These are phyloP conservation scores for Fulvia fulva DNA, from an alignment of 2,329 filamentous ascomycete species.

Conservation along the genomic window DNA sequence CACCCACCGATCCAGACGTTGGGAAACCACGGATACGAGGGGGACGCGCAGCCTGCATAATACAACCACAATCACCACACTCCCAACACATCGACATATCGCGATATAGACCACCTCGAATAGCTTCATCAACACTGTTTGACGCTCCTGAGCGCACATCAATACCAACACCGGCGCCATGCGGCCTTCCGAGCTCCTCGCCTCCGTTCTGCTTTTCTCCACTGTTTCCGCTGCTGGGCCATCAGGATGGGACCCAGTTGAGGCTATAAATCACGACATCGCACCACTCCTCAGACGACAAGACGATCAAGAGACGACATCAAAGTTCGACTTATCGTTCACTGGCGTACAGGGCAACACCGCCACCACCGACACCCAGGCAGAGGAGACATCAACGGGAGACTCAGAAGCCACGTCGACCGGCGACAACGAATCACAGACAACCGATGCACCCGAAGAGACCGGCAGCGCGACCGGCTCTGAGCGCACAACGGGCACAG, in stretches of 20 bases:
- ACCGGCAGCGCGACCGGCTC: constrained; percentile 15
- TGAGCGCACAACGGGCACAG: constrained; percentile 18
- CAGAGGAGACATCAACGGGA: constrained; percentile 16
- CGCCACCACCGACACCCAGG: constrained; percentile 22
- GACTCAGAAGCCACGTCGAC: constrained; percentile 17
- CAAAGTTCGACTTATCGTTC: constrained; percentile 23
- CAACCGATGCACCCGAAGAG: constrained; percentile 2
- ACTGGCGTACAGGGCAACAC: constrained; percentile 23
- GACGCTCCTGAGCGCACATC: constrained; percentile 5
- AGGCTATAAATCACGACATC: constrained; percentile 27
- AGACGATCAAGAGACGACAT: constrained; percentile 17
- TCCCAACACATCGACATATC: constrained; percentile 6
- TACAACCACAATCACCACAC: constrained; percentile 2
- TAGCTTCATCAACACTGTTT: constrained; percentile 4
- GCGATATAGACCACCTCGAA: constrained; percentile 4
- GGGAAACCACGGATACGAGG: constrained; percentile 14
- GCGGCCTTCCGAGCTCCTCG: constrained; percentile 32
- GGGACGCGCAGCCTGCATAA: constrained; percentile 17
- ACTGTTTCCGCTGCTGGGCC: constrained; percentile 30
- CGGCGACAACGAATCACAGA: constrained; percentile 14
- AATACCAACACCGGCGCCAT: constrained; percentile 24
- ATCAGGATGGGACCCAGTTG: constrained; percentile 24
- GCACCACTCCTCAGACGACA: constrained; percentile 27
- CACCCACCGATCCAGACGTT: constrained; percentile 6
- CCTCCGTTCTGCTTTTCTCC: constrained; percentile 31